Evolutionary conservation across 225 moss, liverwort and hornwort species (phyloP), one percentile per base, ranked within the genome.

Genomic region (Antitrichia curtipendula): DNA sequence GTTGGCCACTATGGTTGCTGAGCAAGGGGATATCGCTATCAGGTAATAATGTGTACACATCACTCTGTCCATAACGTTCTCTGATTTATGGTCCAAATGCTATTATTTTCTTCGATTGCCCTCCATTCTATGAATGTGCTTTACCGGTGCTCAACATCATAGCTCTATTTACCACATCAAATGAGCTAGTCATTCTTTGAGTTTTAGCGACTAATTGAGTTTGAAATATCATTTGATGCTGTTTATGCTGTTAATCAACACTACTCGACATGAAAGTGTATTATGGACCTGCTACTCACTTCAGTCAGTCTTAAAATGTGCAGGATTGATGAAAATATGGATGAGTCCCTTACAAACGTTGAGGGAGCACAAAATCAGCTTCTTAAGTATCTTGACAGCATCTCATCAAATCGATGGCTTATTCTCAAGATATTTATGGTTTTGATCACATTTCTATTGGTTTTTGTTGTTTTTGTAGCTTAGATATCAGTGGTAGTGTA

Each of bases 241-340:
- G 49, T 59, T 81, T 54, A 8, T 53, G 23, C 36, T 58, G 40
- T 14, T 16, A n/a, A 43, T 34, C 27, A 63, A n/a, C 47, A 34
- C 24, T 19, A 56, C 27, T 47, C 27, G 32, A 53, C 32, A 60
- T 65, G 84, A 56, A 85, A 28, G 25, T 76, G 63, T 60, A 36
- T 32, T 75, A 59, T 49, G 43, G 40, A 53, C 36, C 66, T 38
- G 75, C 27, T 54, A 31, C 84, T 91, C 52, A 84, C 72, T 81
- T 43, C 28, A 72, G 59, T 82, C 41, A 9, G 40, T 76, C 52
- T 45, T 57, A 9, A 89, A 43, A 23, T 86, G 78, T 84, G 88
- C 98, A 98, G 97, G 90, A 98, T 98, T 93, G 97, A 98, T 88
- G 97, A 96, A 84, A 95, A 98, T 87, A 94, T 98, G 95, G 97